Evolutionary conservation across 257 asterid species (phyloP), one percentile per base, ranked within the genome.

Genomic region (Lantana camara): DNA sequence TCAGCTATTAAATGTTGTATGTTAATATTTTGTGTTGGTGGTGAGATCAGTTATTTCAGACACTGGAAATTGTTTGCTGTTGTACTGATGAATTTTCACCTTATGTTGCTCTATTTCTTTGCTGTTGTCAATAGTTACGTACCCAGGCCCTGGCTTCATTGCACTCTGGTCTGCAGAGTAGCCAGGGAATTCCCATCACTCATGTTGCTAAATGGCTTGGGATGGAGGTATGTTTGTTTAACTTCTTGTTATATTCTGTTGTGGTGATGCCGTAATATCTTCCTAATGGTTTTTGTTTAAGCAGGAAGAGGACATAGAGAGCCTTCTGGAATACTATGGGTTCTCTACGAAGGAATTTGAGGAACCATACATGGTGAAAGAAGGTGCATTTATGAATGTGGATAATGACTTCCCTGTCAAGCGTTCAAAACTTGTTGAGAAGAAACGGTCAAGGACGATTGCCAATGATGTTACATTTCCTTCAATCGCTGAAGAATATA

Each of bases 341-440:
- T 90, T 90, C 77, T 75, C 91, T 11, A 66, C 88, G 68, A 85
- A 80, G 81, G 95, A 87, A 59, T 93, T 79, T 73, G 94, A 90
- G 88, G 99, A 88, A 75, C 93, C 96, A 58, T 94, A 85, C 81
- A 87, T 94, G 97, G 95, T 94, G 70, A 94, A 94, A 83, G 99
- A 94, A 73, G 85, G 79, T 40, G 63, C 86, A 44, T 88, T 85
- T 79, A 49, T 80, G 46, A 86, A 86, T 79, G 82, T 68, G 23
- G 97, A 94, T 62, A 81, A 66, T 57, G 96, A 94, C 75, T 82
- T 81, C 71, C 91, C 97, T 62, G 92, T 90, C 63, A 90, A 83
- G 87, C 78, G 89, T 68, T 90, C 99, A 40, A 78, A 79, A 77
- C 95, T 94, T 19, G 99, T 90, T 42, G 81, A 88, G 66, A 58